Percentiles rank a stretch among this genome's conserved stretches.
Evolutionary conservation across 2,329 filamentous ascomycete genomes (phyloP).

Genomic region (Sporothrix luriei): DNA sequence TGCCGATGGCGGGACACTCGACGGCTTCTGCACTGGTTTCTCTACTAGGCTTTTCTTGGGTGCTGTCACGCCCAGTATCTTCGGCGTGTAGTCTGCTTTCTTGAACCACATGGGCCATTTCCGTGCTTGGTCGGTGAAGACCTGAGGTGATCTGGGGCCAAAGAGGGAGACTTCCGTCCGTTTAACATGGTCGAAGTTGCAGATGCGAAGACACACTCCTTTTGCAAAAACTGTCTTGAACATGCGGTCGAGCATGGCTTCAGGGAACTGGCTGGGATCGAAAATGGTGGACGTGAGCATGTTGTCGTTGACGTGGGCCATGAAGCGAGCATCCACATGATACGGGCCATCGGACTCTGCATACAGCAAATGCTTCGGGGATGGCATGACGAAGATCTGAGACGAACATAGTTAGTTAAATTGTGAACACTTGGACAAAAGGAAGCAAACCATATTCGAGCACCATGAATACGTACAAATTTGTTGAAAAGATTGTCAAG

Average conservation of each 20-base stretch:
- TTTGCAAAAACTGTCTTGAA: conserved; percentile 37
- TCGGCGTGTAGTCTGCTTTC: conserved; percentile 31
- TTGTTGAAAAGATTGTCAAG: conserved; percentile 37
- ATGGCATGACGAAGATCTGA: conserved; percentile 9
- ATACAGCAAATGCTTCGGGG: conserved; percentile 38
- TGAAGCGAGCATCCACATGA: conserved; percentile 39
- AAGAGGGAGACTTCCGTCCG: conserved; percentile 35
- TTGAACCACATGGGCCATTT: conserved; percentile 33
- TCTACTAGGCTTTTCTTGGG: not conserved
- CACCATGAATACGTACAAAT: conserved; percentile 23
- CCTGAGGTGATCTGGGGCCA: conserved; percentile 35
- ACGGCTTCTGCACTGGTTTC: not conserved
- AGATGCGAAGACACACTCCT: conserved; percentile 40
- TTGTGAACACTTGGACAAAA: not conserved
- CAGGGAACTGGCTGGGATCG: conserved; percentile 36
- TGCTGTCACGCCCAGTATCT: not conserved
- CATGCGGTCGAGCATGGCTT: not conserved
- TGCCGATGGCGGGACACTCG: not conserved
- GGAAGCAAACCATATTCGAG: not conserved
- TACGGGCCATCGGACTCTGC: conserved; percentile 36
- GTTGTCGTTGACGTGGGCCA: conserved; percentile 39
- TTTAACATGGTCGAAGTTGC: conserved; percentile 33
- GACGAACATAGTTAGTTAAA: not conserved
- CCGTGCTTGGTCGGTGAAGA: conserved; percentile 34
- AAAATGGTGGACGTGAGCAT: conserved; percentile 41